phyloP scores from a whole-genome alignment of 192 early-diverging fungal genomes.

The Backusella morwellensis region DNA sequence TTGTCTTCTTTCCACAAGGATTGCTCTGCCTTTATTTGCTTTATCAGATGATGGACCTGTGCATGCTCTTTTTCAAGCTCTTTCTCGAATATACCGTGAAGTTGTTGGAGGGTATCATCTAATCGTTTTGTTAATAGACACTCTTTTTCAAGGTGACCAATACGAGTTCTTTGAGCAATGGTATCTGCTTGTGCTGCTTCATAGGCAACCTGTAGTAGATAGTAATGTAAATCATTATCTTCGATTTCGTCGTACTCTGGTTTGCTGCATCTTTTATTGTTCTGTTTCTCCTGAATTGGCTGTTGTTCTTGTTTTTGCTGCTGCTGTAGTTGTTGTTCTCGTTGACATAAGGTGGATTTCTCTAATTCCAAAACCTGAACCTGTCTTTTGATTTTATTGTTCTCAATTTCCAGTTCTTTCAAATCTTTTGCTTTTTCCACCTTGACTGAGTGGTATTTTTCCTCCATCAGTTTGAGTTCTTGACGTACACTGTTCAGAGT shows the following conservation, averaged over 20 bases:
- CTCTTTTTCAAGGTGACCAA: conserved; percentile 1
- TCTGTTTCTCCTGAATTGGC: neutral
- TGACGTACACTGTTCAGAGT: neutral
- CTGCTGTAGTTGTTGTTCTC: neutral
- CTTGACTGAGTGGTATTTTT: neutral
- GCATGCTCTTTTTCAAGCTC: neutral
- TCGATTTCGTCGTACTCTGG: neutral
- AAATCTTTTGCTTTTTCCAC: neutral
- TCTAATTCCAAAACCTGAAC: neutral
- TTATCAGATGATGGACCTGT: neutral
- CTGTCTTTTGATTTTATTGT: neutral
- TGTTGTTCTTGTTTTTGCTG: neutral
- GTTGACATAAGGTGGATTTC: neutral
- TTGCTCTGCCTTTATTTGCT: neutral
- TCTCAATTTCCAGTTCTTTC: neutral
- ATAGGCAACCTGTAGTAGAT: neutral
- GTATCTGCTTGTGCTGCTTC: neutral
- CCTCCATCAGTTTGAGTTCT: neutral
- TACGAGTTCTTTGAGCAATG: neutral
- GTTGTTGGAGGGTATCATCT: neutral
- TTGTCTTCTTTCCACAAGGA: neutral
- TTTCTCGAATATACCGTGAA: neutral
- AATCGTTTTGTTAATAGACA: neutral
- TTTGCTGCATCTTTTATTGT: neutral
- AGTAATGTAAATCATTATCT: neutral